phyloP scores from a whole-genome alignment of 495 filamentous ascomycete species.

The Penicillium macrosclerotiorum region DNA sequence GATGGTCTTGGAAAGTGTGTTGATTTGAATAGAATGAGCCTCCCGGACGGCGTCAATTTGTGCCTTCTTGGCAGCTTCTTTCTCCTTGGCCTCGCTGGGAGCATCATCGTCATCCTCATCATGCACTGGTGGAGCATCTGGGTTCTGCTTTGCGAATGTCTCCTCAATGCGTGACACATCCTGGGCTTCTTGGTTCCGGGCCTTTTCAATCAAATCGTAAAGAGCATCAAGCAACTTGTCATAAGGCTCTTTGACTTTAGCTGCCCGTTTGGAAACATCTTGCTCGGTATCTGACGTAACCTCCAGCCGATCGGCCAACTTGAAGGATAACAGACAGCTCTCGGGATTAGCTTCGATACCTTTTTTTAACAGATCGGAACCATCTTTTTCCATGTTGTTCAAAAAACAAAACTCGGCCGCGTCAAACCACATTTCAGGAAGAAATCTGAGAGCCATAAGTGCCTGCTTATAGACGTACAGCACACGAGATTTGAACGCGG shows the following conservation, averaged over 20 bases:
- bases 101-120: constrained; percentile 66
- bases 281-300: constrained; percentile 66
- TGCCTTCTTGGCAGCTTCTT: constrained; percentile 54
- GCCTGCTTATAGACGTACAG: constrained; percentile 92
- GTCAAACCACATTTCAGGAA: constrained; percentile 94
- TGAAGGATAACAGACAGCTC: constrained; percentile 84
- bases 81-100: constrained; percentile 52
- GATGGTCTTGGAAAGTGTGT: constrained; percentile 70
- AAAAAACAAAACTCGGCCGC: constrained; percentile 90
- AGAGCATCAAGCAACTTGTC: constrained; percentile 79
- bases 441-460: constrained; percentile 87
- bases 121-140: constrained; percentile 41
- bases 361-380: constrained; percentile 73
- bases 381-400: constrained; percentile 66
- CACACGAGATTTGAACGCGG: constrained; percentile 70
- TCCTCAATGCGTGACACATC: constrained; percentile 73
- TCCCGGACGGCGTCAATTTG: constrained; percentile 72
- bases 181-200: constrained; percentile 68
- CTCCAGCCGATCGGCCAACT: constrained; percentile 83
- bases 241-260: constrained; percentile 75
- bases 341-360: constrained; percentile 91
- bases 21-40: constrained; percentile 66
- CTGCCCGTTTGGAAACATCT: constrained; percentile 63
- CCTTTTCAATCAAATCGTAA: constrained; percentile 72
- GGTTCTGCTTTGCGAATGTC: constrained; percentile 33